Conservation (phyloP, 2,329 filamentous ascomycete genomes). For the Diaporthe amygdali region DNA sequence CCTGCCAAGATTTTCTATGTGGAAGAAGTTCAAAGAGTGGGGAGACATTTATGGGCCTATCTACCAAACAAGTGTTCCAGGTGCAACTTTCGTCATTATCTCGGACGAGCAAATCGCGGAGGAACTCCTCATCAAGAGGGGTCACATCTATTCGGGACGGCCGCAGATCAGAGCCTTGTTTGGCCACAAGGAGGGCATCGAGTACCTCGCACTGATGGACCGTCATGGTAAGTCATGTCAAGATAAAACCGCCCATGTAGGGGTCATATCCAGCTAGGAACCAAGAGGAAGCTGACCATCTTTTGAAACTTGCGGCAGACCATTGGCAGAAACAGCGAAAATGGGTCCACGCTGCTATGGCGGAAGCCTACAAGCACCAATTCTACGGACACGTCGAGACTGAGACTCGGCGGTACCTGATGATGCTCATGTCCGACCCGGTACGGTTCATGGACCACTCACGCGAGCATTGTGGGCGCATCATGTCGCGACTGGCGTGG, state of each 20-base stretch:
- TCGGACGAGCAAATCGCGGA: constrained; percentile 54
- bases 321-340: constrained; percentile 55
- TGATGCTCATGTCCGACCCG: constrained; percentile 52
- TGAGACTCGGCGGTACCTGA: constrained; percentile 51
- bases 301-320: constrained; percentile 36
- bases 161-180: constrained; percentile 55
- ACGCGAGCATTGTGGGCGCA: constrained; percentile 54
- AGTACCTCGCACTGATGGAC: constrained; percentile 57
- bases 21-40: constrained; percentile 58
- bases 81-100: constrained; percentile 48
- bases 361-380: constrained; percentile 40
- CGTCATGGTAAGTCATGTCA: constrained; percentile 45
- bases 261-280: neutral
- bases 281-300: neutral
- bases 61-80: constrained; percentile 46
- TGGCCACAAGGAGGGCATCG: constrained; percentile 52
- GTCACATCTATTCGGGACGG: constrained; percentile 55
- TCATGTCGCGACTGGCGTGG: constrained; percentile 56
- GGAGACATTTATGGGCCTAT: constrained; percentile 48
- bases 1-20: constrained; percentile 49
- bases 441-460: constrained; percentile 49
- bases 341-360: constrained; percentile 55
- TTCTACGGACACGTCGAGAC: constrained; percentile 56
- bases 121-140: constrained; percentile 54
- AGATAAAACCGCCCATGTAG: neutral